phyloP scores from a whole-genome alignment of 495 filamentous ascomycete species.

The Trichoderma virens region DNA sequence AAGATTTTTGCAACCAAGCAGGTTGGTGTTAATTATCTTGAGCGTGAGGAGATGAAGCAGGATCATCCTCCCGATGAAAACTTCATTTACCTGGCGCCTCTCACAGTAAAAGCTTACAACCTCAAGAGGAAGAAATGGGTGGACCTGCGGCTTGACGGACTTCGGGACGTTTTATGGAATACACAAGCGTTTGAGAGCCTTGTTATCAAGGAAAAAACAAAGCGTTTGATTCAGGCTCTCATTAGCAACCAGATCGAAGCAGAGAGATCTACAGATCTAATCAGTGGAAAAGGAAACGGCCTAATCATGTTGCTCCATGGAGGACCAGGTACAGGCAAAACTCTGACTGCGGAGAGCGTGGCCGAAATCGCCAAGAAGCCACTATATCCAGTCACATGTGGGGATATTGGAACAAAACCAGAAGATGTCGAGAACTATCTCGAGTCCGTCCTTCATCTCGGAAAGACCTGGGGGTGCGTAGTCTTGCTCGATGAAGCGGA shows the following conservation, averaged over 20 bases:
- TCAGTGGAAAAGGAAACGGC: conserved; percentile 42
- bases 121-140: neutral
- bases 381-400: conserved; percentile 35
- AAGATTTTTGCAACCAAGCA: too few species aligned
- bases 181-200: conserved; percentile 41
- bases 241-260: conserved; percentile 24
- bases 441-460: conserved; percentile 31
- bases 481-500: conserved; percentile 13
- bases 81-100: too few species aligned
- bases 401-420: conserved; percentile 37
- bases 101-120: too few species aligned
- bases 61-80: too few species aligned
- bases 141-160: conserved; percentile 10
- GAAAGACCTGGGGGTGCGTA: conserved; percentile 26
- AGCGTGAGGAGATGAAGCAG: too few species aligned
- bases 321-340: conserved; percentile 44
- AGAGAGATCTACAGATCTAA: conserved; percentile 29
- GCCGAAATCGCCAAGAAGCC: conserved; percentile 34
- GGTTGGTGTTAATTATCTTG: too few species aligned
- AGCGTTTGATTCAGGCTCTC: conserved; percentile 42
- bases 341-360: conserved; percentile 40
- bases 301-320: conserved; percentile 46
- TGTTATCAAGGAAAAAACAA: conserved; percentile 37
- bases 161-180: conserved; percentile 35
- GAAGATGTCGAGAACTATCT: conserved; percentile 33